Percentiles rank a stretch among this genome's conserved stretches.
Evolutionary conservation across 768 basidiomycete species (phyloP).

Genomic region (Boletus edulis): DNA sequence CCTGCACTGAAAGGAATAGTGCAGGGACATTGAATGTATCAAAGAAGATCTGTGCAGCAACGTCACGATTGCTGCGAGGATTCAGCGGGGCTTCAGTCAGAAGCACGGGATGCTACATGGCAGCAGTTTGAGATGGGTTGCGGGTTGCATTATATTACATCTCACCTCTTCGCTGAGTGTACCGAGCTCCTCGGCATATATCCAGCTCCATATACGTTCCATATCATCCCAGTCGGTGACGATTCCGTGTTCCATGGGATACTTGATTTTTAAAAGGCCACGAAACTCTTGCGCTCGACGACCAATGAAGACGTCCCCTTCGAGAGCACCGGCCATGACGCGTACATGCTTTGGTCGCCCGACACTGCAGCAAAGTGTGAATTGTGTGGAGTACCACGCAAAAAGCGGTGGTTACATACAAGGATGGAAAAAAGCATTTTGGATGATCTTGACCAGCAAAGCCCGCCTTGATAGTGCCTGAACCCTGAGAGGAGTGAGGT

Average conservation of each 20-base stretch:
- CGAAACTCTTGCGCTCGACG: slow-evolving; percentile 93
- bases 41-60: slow-evolving; percentile 98
- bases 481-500: slow-evolving; percentile 62
- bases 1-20: slow-evolving; percentile 94
- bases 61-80: slow-evolving; percentile 92
- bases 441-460: slow-evolving; percentile 99
- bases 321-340: slow-evolving; percentile 96
- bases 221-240: slow-evolving; percentile 99
- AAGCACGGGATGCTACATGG: slow-evolving; percentile 86
- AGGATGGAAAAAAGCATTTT: slow-evolving; percentile 99
- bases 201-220: slow-evolving; percentile 99
- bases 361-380: slow-evolving; percentile 52
- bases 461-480: slow-evolving; percentile 97
- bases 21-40: slow-evolving; percentile 99
- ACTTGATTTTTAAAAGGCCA: slow-evolving; percentile 95
- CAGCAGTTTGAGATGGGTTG: slow-evolving; percentile 8
- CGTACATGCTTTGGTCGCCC: slow-evolving; percentile 97
- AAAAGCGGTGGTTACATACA: slow-evolving; percentile 59
- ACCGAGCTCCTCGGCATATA: slow-evolving; percentile 93
- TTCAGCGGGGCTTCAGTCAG: slow-evolving; percentile 97
- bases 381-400: slow-evolving; percentile 24
- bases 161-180: slow-evolving; percentile 95
- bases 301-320: slow-evolving; percentile 96
- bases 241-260: slow-evolving; percentile 99
- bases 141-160: background rate